phyloP scores from a whole-genome alignment of 2,329 filamentous ascomycete genomes.

The Curvularia sp. region DNA sequence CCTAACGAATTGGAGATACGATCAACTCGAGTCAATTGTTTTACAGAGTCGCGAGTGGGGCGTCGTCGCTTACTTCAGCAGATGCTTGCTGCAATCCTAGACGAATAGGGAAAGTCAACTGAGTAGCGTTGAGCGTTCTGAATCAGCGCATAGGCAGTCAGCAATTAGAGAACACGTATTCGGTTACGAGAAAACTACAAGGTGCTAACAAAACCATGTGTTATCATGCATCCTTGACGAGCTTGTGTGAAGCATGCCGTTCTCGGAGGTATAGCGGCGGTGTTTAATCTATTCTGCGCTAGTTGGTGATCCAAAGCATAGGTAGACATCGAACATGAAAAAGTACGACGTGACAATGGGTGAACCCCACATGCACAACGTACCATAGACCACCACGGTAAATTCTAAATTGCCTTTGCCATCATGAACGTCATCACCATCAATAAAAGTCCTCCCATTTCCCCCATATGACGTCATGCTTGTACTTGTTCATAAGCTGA shows the following conservation, averaged over 20 bases:
- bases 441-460: conserved; percentile 42
- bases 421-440: background rate
- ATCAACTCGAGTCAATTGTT: background rate
- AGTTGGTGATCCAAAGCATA: background rate
- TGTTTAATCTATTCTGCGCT: background rate
- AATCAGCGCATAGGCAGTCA: conserved; percentile 1
- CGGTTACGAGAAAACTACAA: background rate
- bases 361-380: background rate
- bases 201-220: background rate
- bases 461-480: conserved; percentile 43
- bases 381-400: background rate
- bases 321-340: background rate
- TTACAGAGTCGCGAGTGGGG: background rate
- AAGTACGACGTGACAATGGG: background rate
- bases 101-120: background rate
- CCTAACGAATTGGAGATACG: background rate
- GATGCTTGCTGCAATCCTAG: background rate
- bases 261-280: background rate
- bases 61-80: background rate
- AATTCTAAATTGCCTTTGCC: background rate
- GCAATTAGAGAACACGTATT: background rate
- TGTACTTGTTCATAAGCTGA: conserved; percentile 50
- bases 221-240: background rate
- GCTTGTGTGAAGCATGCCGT: background rate
- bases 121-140: background rate